Base-by-base conservation (phyloP, 192 early-diverging fungal genomes). In the Linnemannia hyalina region DNA sequence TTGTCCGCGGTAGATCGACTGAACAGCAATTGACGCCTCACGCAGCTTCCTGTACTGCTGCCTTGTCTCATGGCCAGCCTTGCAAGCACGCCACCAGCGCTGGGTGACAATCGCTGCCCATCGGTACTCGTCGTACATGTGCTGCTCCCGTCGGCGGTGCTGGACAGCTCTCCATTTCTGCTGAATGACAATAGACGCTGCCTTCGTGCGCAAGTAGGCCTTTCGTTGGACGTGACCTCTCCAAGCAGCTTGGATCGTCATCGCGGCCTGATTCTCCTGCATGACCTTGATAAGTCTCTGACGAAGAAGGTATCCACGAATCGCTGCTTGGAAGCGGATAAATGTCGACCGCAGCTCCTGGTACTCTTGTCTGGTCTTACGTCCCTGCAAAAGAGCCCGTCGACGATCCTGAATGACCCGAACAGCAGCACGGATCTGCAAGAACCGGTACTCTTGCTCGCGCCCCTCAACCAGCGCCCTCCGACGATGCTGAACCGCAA, bases 181-280 rank as follows among this genome's bases (percentile, higher is more conserved):
- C 49, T 88, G 87, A 40, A 83, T 82, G 23, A 15, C 41, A 49
- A 83, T 80, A 6, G 81, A 74, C 3, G 87, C 87, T 0, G 6
- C 29, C 49, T 38, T 71, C 18, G 49, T 23, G 18, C 44, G 74
- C 22, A 77, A 26, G 65, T 70, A 88, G 22, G 15, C 55, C 46
- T 11, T 73, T 13, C 78, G 77, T 26, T 83, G 77, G 20, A 76
- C 68, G 57, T 74, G 57, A 38, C 81, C 87, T 15, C 78, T 81
- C 87, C 83, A 85, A 16, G 75, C 60, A 6, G 83, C 78, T 18
- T 85, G 83, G 35, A 85, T 85, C 5, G 22, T 47, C 78, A 80
- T 57, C 41, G 68, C 32, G 11, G 83, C 83, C 70, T 80, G 69
- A 15, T 80, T 80, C 75, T 80, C 78, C 46, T 60, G 78, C 78